phyloP scores from a whole-genome alignment of 2,329 filamentous ascomycete genomes.

The Calycina marina region DNA sequence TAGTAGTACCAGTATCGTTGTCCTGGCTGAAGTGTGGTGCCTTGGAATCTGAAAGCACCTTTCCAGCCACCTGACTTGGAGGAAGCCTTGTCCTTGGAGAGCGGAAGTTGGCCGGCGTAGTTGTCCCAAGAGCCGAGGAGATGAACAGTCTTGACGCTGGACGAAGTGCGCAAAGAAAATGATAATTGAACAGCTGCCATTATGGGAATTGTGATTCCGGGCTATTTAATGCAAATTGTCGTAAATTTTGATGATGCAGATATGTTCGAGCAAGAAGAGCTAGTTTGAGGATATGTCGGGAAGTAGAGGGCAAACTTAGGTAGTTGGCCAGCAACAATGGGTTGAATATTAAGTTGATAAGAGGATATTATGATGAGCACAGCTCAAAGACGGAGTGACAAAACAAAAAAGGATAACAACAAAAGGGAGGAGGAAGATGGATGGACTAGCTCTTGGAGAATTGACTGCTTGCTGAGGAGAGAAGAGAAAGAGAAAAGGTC shows the following conservation, averaged over 20 bases:
- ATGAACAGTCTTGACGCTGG: conserved; percentile 94
- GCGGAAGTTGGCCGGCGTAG: conserved; percentile 86
- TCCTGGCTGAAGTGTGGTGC: conserved; percentile 69
- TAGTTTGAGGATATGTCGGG: conserved; percentile 17
- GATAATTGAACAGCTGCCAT: conserved; percentile 91
- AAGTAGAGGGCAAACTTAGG: conserved; percentile 43
- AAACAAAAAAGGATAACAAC: conserved; percentile 30
- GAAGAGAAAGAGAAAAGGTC: conserved; percentile 14
- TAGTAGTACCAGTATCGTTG: conserved; percentile 99
- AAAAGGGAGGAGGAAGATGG: conserved; percentile 33
- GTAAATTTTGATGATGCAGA: conserved; percentile 16
- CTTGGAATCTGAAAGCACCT: conserved; percentile 92
- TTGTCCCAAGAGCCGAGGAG: conserved; percentile 97
- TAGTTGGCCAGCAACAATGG: conserved; percentile 37
- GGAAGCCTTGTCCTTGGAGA: conserved; percentile 72
- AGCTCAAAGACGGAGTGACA: conserved; percentile 32
- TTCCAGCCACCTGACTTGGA: conserved; percentile 88
- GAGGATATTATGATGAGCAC: conserved; percentile 33
- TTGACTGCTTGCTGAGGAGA: conserved; percentile 53
- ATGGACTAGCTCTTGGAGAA: conserved; percentile 34
- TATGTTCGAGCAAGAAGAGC: conserved; percentile 27
- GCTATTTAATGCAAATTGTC: conserved; percentile 25
- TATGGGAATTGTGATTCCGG: too few species aligned
- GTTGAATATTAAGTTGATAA: conserved; percentile 10
- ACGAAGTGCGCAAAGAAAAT: conserved; percentile 90